phyloP scores from a whole-genome alignment of 202 grass and related monocot species.

The Musa balbisiana region DNA sequence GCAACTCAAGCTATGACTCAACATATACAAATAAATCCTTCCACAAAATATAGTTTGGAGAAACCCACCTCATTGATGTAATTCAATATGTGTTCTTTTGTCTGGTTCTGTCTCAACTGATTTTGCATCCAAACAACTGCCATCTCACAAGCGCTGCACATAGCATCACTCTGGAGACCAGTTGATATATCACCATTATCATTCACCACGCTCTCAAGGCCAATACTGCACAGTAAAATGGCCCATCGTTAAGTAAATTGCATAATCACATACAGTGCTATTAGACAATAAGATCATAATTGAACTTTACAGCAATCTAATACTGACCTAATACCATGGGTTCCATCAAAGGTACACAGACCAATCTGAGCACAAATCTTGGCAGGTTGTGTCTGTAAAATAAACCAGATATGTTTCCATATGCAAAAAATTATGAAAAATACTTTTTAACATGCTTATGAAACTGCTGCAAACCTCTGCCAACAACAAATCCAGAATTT shows the following conservation, averaged over 20 bases:
- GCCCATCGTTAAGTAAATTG: background rate
- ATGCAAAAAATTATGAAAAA: background rate
- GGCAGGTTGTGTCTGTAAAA: constrained; percentile 57
- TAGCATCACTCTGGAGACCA: background rate
- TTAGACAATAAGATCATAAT: background rate
- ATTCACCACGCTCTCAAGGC: constrained; percentile 12
- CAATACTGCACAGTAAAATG: constrained; percentile 1
- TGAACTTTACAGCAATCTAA: background rate
- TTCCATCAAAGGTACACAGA: constrained; percentile 86
- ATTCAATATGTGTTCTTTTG: background rate
- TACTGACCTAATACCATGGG: constrained; percentile 51
- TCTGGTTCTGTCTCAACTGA: constrained; percentile 4
- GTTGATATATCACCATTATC: background rate
- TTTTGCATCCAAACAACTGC: constrained; percentile 22
- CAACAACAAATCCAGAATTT: constrained; percentile 11
- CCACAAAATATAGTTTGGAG: background rate
- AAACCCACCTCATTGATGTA: constrained; percentile 18
- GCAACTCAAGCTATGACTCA: constrained; percentile 9
- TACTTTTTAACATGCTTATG: background rate
- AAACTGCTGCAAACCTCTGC: constrained; percentile 12
- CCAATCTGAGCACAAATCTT: constrained; percentile 73
- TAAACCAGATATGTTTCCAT: background rate
- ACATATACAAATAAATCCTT: background rate
- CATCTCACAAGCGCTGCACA: constrained; percentile 20
- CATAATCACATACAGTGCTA: background rate